Conservation (phyloP, 352 stramenopile genomes). For the Phytophthora vignae region DNA sequence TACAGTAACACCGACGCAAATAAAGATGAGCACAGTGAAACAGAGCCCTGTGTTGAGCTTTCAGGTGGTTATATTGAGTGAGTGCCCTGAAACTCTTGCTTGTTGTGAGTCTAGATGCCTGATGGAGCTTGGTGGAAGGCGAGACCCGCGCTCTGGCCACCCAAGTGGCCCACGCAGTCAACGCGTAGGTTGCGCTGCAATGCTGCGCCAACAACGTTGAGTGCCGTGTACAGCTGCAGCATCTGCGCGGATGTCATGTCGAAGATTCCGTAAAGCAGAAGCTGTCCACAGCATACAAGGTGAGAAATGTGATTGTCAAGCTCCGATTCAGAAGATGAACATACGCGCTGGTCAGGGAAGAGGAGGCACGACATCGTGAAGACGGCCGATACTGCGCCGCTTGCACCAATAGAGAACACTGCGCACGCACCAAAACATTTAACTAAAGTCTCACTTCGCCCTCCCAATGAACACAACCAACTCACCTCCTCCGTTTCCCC, state of each 20-base stretch:
- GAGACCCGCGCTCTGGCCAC: conserved; percentile 65
- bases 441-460: neutral
- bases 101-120: conserved; percentile 24
- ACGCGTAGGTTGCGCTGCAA: conserved; percentile 70
- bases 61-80: conserved; percentile 19
- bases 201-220: conserved; percentile 65
- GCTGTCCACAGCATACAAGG: conserved; percentile 28
- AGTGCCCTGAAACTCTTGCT: neutral
- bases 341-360: no score
- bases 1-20: conserved; percentile 36
- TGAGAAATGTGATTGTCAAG: neutral
- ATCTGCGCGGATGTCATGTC: conserved; percentile 69
- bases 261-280: conserved; percentile 71
- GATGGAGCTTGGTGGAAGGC: conserved; percentile 55
- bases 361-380: conserved; percentile 72
- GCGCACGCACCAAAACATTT: conserved; percentile 1
- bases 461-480: conserved; percentile 1
- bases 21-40: conserved; percentile 33
- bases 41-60: conserved; percentile 7
- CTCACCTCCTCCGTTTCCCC: conserved; percentile 61
- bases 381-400: conserved; percentile 81
- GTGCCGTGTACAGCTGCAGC: conserved; percentile 68
- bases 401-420: conserved; percentile 87
- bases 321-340: no score
- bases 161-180: conserved; percentile 84